Base-by-base conservation (phyloP, 2,329 filamentous ascomycete genomes). In the Chaetomiaceae sp. region DNA sequence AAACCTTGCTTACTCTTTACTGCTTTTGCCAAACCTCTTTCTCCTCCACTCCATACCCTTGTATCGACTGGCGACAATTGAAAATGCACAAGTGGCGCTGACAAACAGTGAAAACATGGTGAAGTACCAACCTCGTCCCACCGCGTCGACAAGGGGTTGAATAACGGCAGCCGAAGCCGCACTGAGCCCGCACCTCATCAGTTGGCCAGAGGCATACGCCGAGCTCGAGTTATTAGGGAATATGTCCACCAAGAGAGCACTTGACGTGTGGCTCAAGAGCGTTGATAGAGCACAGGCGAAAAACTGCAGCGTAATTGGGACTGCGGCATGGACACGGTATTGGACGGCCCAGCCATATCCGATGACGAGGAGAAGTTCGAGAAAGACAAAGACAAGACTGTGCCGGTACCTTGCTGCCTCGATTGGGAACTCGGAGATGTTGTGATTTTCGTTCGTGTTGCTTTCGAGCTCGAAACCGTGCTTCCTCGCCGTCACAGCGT, bases 401-500 rank as follows among this genome's bases (percentile, higher is more conserved):
- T 75, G 64, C 55, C 79, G 72, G 20, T 80, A 67, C 16, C 79
- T 68, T 0, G 71, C 74, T 19, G 65, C 67, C 56, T 78, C 76
- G 25, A 78, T 72, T 1, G 75, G 76, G 42, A 77, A 78, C 14
- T 68, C 64, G 4, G 58, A 60, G 40, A 74, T 61, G 44, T 75
- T 67, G 37, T 71, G 47, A 8, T 30, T 67, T 8, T 70, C n/a
- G n/a, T n/a, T n/a, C n/a, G n/a, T 69, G 79, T 33, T 41, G 14
- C 12, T 30, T 16, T 43, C 17, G 16, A 3, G 20, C n/a, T 40
- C 40, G 10, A 39, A n/a, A 1, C 79, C 10, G 81, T 66, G 23
- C 75, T 73, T 42, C 70, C 71, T 46, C 2, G 85, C 84, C 44
- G 82, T 75, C 27, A 82, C 76, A 5, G 78, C 73, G 62, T 85